Percentiles rank a stretch among this genome's conserved stretches.
Evolutionary conservation across 2,329 filamentous ascomycete genomes (phyloP).

Genomic region (Ceratocystis cubensis): DNA sequence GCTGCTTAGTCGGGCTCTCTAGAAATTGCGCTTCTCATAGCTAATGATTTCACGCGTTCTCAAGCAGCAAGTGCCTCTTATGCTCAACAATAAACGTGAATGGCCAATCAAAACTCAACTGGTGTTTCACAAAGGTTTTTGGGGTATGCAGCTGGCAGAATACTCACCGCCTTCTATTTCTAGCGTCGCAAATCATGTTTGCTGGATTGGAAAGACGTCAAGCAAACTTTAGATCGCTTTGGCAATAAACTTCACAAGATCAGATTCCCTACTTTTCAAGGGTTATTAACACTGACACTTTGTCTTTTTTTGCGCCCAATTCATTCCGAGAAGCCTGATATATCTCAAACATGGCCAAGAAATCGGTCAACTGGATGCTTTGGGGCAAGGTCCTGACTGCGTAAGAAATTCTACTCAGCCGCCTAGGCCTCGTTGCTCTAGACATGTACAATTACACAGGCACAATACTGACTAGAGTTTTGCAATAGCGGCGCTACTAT

Average conservation of each 20-base stretch:
- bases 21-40: neutral
- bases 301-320: neutral
- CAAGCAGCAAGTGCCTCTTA: neutral
- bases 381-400: conserved; percentile 58
- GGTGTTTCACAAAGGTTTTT: conserved; percentile 3
- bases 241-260: neutral
- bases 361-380: conserved; percentile 33
- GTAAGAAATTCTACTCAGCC: conserved; percentile 36
- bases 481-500: conserved; percentile 51
- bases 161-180: conserved; percentile 14
- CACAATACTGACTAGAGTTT: neutral
- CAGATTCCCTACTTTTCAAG: neutral
- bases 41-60: neutral
- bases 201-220: conserved; percentile 15
- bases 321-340: neutral
- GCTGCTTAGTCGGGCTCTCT: neutral
- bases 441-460: neutral
- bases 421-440: conserved; percentile 5
- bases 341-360: conserved; percentile 16
- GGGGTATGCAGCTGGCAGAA: neutral
- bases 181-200: conserved; percentile 14
- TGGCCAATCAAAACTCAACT: neutral
- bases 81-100: neutral
- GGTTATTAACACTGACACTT: neutral
- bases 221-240: neutral